Base-by-base conservation (phyloP, 495 filamentous ascomycete species). In the Talaromyces stipitatus region DNA sequence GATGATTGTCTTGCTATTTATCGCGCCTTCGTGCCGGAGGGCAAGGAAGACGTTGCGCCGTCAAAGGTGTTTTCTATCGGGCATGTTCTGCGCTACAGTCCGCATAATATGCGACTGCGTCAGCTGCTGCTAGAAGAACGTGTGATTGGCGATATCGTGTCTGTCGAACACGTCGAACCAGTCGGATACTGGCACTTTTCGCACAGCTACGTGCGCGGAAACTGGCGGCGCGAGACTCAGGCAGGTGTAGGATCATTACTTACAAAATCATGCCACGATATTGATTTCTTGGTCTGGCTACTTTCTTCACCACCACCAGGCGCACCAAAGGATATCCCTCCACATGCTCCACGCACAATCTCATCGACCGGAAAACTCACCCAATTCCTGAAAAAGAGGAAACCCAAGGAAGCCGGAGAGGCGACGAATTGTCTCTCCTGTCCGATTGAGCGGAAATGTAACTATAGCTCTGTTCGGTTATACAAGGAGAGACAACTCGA, bases 181-280 rank as follows among this genome's bases (percentile, higher is more conserved):
- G 86, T 98, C 1, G 94, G 94, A 2, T 95, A 86, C 82, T 98
- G 90, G 90, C 94, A 98, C 69, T 98, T 96, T 65, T 75, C 86
- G 1, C 94, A 98, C 71, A 89, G 84, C 62, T 97, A 96, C 62
- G 94, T 98, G 22, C 82, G 85, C 18, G 94, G 94, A 12, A 96
- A 97, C 71, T 97, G 94, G 94, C 84, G 94, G 4, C 89, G 87
- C 48, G 84, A 87, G 55, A 85, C 80, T 2, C 76, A 76, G 0
- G 46, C 47, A 2, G 75, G 75, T 10, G 74, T 75, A 38, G 75
- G 75, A 3, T 74, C 87, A 6, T 76, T 98, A 4, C 78, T 98
- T 10, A 96, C 94, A 3, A 98, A 97, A 66, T 94, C 87, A 32
- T 96, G 91, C 62, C 91, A 96, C 66, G 91, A 96, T 62, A 86